Evolutionary conservation across 495 filamentous ascomycete species (phyloP).

Genomic region (Trichoderma orchidacearum): DNA sequence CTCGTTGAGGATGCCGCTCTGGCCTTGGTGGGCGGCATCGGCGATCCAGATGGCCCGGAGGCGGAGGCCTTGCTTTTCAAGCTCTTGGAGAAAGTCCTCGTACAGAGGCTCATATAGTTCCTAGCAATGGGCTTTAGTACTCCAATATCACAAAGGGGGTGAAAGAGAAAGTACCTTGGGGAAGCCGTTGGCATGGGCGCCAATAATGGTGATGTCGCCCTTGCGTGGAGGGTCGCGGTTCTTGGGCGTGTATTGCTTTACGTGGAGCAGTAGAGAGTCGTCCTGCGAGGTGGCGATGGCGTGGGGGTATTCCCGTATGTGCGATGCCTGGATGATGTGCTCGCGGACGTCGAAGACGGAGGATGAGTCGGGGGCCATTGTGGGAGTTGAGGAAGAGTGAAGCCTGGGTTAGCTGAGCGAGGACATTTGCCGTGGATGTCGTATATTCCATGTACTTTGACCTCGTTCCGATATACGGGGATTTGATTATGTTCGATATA

Average conservation of each 20-base stretch:
- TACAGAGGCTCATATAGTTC: conserved; percentile 81
- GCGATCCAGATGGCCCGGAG: conserved; percentile 79
- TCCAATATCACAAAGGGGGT: background rate
- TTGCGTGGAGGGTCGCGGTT: conserved; percentile 7
- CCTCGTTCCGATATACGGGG: too few species aligned
- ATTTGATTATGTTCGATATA: too few species aligned
- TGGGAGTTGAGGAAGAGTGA: background rate
- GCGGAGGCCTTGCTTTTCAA: conserved; percentile 37
- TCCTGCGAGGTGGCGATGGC: conserved; percentile 51
- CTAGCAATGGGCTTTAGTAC: too few species aligned
- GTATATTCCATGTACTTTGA: too few species aligned
- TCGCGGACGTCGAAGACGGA: conserved; percentile 27
- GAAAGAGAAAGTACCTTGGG: conserved; percentile 52
- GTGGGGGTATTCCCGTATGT: conserved; percentile 59
- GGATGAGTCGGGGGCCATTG: conserved; percentile 7
- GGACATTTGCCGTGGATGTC: too few species aligned
- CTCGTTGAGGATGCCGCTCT: conserved; percentile 65
- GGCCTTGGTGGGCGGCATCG: conserved; percentile 66
- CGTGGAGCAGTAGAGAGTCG: conserved; percentile 46
- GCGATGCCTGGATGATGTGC: conserved; percentile 50
- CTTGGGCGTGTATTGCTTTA: conserved; percentile 58
- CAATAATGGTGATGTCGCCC: conserved; percentile 66
- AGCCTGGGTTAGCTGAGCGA: background rate
- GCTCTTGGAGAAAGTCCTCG: conserved; percentile 51
- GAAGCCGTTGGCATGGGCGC: conserved; percentile 76